A percentile compares a stretch with the other conserved stretches of the same genome.
These are phyloP conservation scores for Xylaria sp. DNA, from an alignment of 495 filamentous ascomycete genomes.

Conservation along the genomic window DNA sequence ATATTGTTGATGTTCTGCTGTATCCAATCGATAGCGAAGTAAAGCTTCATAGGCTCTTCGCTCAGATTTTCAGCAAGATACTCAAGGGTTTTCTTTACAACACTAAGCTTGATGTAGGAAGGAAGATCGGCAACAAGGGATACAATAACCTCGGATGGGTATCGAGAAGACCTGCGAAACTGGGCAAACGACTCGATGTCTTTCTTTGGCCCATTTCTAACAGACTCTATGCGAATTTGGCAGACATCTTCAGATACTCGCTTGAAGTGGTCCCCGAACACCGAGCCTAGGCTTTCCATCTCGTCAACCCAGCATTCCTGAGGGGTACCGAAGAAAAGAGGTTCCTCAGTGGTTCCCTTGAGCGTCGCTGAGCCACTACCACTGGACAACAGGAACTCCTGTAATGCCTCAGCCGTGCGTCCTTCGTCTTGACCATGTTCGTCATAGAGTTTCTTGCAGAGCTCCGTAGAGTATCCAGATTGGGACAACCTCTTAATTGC, in stretches of 20 bases:
- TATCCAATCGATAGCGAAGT: slow-evolving; percentile 87
- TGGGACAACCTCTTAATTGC: slow-evolving; percentile 81
- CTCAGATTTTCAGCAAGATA: slow-evolving; percentile 70
- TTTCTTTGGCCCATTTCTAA: slow-evolving; percentile 50
- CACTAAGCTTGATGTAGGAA: slow-evolving; percentile 89
- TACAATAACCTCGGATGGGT: slow-evolving; percentile 81
- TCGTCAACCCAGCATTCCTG: slow-evolving; percentile 84
- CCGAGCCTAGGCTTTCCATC: slow-evolving; percentile 76
- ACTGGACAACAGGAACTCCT: slow-evolving; percentile 67
- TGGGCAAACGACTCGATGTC: slow-evolving; percentile 56
- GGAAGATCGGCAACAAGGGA: slow-evolving; percentile 74
- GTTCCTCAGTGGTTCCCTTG: slow-evolving; percentile 35
- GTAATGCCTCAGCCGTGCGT: slow-evolving; percentile 78
- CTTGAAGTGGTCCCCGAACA: slow-evolving; percentile 73
- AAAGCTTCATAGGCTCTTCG: slow-evolving; percentile 85
- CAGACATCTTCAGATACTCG: slow-evolving; percentile 64
- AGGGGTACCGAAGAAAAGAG: slow-evolving; percentile 51
- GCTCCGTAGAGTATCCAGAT: slow-evolving; percentile 82
- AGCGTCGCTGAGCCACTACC: slow-evolving; percentile 37
- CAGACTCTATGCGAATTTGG: slow-evolving; percentile 62
- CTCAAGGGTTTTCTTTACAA: slow-evolving; percentile 77
- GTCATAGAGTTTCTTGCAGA: slow-evolving; percentile 78
- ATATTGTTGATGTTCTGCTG: slow-evolving; percentile 78
- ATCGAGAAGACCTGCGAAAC: slow-evolving; percentile 62
- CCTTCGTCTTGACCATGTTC: slow-evolving; percentile 72